phyloP scores from a whole-genome alignment of 192 early-diverging fungal genomes.

The Gaertneriomyces semiglobifer region DNA sequence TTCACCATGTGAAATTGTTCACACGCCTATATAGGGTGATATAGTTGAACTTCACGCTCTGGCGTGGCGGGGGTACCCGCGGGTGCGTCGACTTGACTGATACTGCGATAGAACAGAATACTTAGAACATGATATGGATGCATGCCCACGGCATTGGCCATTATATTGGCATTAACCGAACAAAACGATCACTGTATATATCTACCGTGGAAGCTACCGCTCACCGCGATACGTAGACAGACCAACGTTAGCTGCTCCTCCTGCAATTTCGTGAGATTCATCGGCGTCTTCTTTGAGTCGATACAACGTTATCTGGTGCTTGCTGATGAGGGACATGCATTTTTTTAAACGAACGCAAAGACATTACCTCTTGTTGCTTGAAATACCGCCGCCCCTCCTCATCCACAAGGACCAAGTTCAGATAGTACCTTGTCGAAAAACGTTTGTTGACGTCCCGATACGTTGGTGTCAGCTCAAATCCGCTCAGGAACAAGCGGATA shows the following conservation, averaged over 20 bases:
- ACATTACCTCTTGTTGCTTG: constrained; percentile 87
- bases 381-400: constrained; percentile 99
- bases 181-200: too few species aligned
- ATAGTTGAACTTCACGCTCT: too few species aligned
- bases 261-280: constrained; percentile 39
- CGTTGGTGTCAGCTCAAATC: constrained; percentile 98
- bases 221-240: constrained; percentile 34
- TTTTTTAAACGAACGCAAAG: neutral
- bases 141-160: too few species aligned
- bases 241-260: constrained; percentile 42
- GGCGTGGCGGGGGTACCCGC: too few species aligned
- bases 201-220: neutral
- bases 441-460: constrained; percentile 99
- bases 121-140: too few species aligned
- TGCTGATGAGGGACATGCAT: constrained; percentile 7
- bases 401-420: constrained; percentile 97
- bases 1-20: constrained; percentile 36
- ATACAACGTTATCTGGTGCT: constrained; percentile 34
- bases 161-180: too few species aligned
- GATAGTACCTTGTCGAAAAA: constrained; percentile 96
- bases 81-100: too few species aligned
- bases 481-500: constrained; percentile 93
- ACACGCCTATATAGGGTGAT: neutral
- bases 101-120: too few species aligned
- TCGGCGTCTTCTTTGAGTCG: constrained; percentile 38